Evolutionary conservation across 306 rosid species (phyloP).

Genomic region (Fragaria iinumae): DNA sequence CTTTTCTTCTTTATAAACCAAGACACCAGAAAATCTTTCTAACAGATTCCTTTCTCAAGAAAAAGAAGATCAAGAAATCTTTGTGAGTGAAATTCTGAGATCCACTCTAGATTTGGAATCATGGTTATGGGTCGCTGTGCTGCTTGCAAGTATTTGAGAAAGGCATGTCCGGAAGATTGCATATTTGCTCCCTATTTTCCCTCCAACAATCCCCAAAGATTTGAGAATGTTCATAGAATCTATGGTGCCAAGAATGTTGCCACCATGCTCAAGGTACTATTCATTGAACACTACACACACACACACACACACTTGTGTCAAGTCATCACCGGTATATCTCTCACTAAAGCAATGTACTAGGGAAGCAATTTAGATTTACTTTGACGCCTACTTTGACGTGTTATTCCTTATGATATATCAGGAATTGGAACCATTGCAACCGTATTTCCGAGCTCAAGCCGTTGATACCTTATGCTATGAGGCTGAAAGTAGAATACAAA

Average conservation of each 20-base stretch:
- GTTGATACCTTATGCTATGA: constrained; percentile 52
- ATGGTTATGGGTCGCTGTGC: constrained; percentile 48
- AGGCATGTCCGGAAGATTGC: constrained; percentile 67
- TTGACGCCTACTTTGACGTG: background rate
- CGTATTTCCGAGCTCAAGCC: constrained; percentile 39
- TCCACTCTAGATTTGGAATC: constrained; percentile 24
- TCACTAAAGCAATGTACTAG: background rate
- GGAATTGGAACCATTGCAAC: constrained; percentile 38
- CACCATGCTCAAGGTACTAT: constrained; percentile 64
- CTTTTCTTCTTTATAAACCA: background rate
- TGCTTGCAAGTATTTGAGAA: constrained; percentile 75
- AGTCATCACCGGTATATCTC: background rate
- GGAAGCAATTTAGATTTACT: background rate
- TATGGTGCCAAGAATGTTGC: constrained; percentile 78
- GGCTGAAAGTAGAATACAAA: constrained; percentile 56
- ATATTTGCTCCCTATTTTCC: constrained; percentile 72
- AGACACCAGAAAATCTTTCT: constrained; percentile 24
- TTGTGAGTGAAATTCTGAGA: constrained; percentile 19
- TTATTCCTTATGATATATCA: constrained; percentile 11
- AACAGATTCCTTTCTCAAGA: constrained; percentile 38
- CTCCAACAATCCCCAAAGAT: constrained; percentile 68
- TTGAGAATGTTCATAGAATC: constrained; percentile 63
- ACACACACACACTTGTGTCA: background rate
- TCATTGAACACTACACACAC: background rate
- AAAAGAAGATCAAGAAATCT: constrained; percentile 28